phyloP scores from a whole-genome alignment of 2,329 filamentous ascomycete species.

The Metarhizium anisopliae region DNA sequence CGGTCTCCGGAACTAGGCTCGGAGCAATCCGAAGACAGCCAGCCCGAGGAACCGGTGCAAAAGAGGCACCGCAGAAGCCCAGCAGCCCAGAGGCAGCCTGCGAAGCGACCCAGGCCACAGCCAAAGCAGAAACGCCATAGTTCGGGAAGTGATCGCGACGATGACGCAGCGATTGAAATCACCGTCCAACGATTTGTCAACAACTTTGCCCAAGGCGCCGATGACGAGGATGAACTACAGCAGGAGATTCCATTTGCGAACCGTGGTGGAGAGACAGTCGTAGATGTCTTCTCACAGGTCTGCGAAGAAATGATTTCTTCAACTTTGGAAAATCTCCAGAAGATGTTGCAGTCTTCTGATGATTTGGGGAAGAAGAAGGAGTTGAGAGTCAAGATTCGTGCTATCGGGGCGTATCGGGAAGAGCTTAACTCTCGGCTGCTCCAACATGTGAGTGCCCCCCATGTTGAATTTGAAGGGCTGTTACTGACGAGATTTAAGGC shows the following conservation, averaged over 20 bases:
- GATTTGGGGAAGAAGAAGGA: conserved; percentile 42
- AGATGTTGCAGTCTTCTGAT: conserved; percentile 27
- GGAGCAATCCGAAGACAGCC: conserved; percentile 18
- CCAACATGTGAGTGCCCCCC: conserved; percentile 41
- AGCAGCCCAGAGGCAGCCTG: conserved; percentile 31
- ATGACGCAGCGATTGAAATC: conserved; percentile 36
- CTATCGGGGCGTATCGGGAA: conserved; percentile 49
- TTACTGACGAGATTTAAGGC: conserved; percentile 26
- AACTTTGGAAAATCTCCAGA: conserved; percentile 37
- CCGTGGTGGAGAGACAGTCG: conserved; percentile 47
- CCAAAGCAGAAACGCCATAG: conserved; percentile 15
- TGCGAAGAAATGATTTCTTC: conserved; percentile 51
- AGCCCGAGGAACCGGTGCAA: conserved; percentile 7
- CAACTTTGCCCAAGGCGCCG: conserved; percentile 30
- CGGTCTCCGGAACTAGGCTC: conserved; percentile 35
- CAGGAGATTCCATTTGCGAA: conserved; percentile 45
- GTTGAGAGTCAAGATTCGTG: conserved; percentile 43
- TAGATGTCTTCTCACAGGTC: conserved; percentile 54
- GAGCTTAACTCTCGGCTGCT: conserved; percentile 47
- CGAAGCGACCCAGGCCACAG: conserved; percentile 5
- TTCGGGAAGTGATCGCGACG: conserved; percentile 13
- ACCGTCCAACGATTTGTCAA: conserved; percentile 51
- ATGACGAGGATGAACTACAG: conserved; percentile 37
- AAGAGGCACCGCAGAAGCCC: conserved; percentile 25
- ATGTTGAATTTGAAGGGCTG: background rate